Conservation (phyloP, 768 basidiomycete species). For the Hydnomerulius pinastri region DNA sequence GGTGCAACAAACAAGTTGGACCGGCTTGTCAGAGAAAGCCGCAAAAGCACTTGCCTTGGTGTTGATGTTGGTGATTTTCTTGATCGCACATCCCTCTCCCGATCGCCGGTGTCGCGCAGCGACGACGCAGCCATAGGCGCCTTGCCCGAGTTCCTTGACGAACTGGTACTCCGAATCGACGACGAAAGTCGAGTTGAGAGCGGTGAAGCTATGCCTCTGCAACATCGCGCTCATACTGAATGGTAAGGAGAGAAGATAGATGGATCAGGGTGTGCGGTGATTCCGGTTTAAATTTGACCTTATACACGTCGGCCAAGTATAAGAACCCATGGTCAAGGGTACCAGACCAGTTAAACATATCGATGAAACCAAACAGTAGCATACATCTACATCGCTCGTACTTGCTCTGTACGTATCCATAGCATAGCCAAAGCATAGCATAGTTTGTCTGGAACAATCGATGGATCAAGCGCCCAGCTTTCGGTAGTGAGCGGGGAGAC, state of each 20-base stretch:
- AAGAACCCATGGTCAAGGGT: background rate
- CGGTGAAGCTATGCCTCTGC: slow-evolving; percentile 77
- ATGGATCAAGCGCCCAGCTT: background rate
- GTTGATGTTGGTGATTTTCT: slow-evolving; percentile 95
- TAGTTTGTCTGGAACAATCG: no score
- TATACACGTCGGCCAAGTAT: background rate
- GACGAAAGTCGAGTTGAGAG: slow-evolving; percentile 84
- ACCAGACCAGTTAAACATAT: slow-evolving; percentile 17
- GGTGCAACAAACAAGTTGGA: slow-evolving; percentile 6
- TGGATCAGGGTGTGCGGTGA: background rate
- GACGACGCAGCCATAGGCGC: slow-evolving; percentile 92
- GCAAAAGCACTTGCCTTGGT: slow-evolving; percentile 62
- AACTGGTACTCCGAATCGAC: slow-evolving; percentile 90
- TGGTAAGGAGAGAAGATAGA: slow-evolving; percentile 6
- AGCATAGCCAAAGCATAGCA: no score
- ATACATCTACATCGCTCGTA: slow-evolving; percentile 19
- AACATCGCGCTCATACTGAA: slow-evolving; percentile 37
- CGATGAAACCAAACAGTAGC: slow-evolving; percentile 33
- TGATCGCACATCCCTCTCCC: slow-evolving; percentile 91
- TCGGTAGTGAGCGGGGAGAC: background rate
- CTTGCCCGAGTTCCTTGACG: slow-evolving; percentile 96
- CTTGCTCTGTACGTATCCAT: background rate
- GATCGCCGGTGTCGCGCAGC: slow-evolving; percentile 81
- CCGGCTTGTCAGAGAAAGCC: slow-evolving; percentile 5
- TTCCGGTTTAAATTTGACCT: slow-evolving; percentile 2